Evolutionary conservation across 202 grass and related monocot genomes (phyloP).

Genomic region (Miscanthus sacchariflorus): DNA sequence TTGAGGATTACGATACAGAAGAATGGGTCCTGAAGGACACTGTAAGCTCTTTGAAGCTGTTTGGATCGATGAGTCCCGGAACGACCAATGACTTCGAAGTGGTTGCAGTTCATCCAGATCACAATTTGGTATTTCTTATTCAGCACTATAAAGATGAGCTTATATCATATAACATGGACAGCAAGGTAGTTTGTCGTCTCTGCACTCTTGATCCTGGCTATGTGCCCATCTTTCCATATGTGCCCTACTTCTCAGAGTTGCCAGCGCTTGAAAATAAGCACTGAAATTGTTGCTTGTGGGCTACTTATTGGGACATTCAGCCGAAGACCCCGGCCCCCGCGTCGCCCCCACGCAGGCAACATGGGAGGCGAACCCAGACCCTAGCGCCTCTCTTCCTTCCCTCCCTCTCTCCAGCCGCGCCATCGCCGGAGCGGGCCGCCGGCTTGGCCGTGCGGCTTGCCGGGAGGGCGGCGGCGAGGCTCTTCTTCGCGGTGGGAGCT

Average conservation of each 20-base stretch:
- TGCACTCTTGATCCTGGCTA: background rate
- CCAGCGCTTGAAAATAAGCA: background rate
- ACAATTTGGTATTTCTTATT: background rate
- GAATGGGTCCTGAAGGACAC: background rate
- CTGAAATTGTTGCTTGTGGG: background rate
- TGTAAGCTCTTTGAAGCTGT: background rate
- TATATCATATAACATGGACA: too few species aligned
- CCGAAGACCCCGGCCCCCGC: background rate
- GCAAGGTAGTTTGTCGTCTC: background rate
- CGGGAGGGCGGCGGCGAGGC: too few species aligned
- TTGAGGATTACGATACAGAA: background rate
- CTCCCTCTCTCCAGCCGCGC: too few species aligned
- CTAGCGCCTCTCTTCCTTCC: too few species aligned
- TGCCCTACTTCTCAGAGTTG: background rate
- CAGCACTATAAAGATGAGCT: background rate
- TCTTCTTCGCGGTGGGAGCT: too few species aligned
- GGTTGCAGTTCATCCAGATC: conserved; percentile 6
- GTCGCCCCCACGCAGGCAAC: too few species aligned
- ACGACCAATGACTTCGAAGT: background rate
- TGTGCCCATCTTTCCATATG: background rate
- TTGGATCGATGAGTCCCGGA: background rate
- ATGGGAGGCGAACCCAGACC: too few species aligned
- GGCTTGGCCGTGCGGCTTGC: too few species aligned
- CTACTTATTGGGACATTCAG: background rate
- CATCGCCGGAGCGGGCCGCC: too few species aligned